Conservation (phyloP, 768 basidiomycete species). For the Russula virescens region DNA sequence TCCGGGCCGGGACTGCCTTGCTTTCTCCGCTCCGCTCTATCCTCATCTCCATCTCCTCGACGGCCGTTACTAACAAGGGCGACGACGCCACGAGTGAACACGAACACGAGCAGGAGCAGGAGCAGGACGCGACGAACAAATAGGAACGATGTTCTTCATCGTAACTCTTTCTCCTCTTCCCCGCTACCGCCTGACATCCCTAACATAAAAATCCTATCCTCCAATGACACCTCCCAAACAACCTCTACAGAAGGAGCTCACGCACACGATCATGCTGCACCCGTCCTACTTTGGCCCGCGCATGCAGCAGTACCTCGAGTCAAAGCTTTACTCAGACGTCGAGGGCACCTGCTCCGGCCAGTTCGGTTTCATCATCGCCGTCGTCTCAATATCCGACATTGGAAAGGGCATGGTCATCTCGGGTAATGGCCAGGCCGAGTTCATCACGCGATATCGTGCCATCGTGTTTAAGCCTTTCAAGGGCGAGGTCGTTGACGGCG, state of each 20-base stretch:
- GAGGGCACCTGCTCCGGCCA: constrained; percentile 96
- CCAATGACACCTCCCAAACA: neutral
- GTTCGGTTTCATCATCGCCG: constrained; percentile 91
- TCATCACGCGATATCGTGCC: constrained; percentile 88
- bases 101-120: no score
- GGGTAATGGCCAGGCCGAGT: constrained; percentile 93
- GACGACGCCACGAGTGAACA: no score
- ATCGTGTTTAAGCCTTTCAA: constrained; percentile 99
- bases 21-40: no score
- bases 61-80: no score
- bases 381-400: constrained; percentile 84
- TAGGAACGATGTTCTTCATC: constrained; percentile 20
- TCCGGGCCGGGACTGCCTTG: no score
- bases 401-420: constrained; percentile 89
- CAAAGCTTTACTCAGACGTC: constrained; percentile 91
- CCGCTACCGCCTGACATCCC: neutral
- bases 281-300: constrained; percentile 98
- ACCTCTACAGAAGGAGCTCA: constrained; percentile 76
- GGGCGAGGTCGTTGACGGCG: constrained; percentile 95
- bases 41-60: no score
- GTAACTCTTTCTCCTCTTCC: constrained; percentile 7
- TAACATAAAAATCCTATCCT: neutral
- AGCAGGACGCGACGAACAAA: neutral
- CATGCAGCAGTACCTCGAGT: constrained; percentile 88
- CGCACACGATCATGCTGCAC: constrained; percentile 95